Conservation (phyloP, 2,329 filamentous ascomycete genomes). For the Claviceps lovelessii region DNA sequence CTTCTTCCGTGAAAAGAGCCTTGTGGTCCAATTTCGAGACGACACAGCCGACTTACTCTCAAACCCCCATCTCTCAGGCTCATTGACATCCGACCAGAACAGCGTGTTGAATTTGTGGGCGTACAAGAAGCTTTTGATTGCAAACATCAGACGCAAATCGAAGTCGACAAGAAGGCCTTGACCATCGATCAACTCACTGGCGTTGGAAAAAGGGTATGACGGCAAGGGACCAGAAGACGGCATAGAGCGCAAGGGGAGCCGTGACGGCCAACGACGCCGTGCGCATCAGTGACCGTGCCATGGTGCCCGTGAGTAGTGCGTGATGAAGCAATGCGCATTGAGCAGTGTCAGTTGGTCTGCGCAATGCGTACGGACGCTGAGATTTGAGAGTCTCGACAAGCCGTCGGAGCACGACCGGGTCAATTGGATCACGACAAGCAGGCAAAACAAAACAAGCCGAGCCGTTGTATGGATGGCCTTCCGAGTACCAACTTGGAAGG, state of each 20-base stretch:
- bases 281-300: slow-evolving; percentile 18
- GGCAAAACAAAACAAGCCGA: too few relatives aligned
- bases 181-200: slow-evolving; percentile 44
- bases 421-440: too few relatives aligned
- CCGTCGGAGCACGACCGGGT: too few relatives aligned
- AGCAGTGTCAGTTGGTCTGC: not conserved
- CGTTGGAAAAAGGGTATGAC: slow-evolving; percentile 61
- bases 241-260: slow-evolving; percentile 49
- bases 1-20: not conserved
- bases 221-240: slow-evolving; percentile 48
- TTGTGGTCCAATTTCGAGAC: not conserved
- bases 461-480: too few relatives aligned
- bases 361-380: too few relatives aligned
- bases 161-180: not conserved
- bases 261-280: slow-evolving; percentile 24
- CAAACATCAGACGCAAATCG: not conserved
- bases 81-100: slow-evolving; percentile 57
- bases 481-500: too few relatives aligned
- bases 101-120: slow-evolving; percentile 64
- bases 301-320: not conserved
- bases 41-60: slow-evolving; percentile 40
- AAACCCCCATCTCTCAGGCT: slow-evolving; percentile 75
- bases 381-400: too few relatives aligned
- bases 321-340: too few relatives aligned
- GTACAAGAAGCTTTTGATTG: slow-evolving; percentile 54